Base-by-base conservation (phyloP, 306 rosid genomes). In the Prunus davidiana region DNA sequence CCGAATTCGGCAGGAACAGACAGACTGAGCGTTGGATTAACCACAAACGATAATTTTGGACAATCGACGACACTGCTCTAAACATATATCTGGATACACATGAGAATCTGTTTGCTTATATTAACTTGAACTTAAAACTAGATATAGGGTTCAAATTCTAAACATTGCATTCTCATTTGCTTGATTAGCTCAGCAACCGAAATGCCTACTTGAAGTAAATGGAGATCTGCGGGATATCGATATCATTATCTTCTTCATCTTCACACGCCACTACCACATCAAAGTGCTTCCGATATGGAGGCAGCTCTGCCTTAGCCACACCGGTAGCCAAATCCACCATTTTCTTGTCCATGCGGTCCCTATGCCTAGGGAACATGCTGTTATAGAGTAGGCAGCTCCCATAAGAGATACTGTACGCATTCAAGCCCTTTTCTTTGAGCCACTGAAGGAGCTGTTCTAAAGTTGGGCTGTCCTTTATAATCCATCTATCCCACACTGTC, bases 401-500 rank as follows among this genome's bases (percentile, higher is more conserved):
- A 45, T 30, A 81, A 18, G 84, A 81, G 76, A 81, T 62, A 47
- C 80, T 81, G 62, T 81, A 81, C 2, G 84, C 84, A 10, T 64
- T 81, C 27, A 81, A 46, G 62, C 77, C 84, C 64, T 81, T 76
- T 12, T 57, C 80, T 56, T 81, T 64, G 68, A 81, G 77, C 84
- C 84, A 81, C 24, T 43, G 49, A 56, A 76, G 76, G 45, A 81
- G 84, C 58, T 81, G 77, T 15, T 56, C 76, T 25, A 81, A 32
- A 54, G 85, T 77, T 16, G 81, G 85, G 64, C 77, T 64, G 69
- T 66, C 75, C 60, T 43, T 82, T 43, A 77, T 19, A 66, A 71
- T 72, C 85, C 85, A 82, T 49, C 84, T 71, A 38, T 82, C 85
- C 85, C 85, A 82, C 10, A 82, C 85, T 4, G 81, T 82, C 85